Conservation (phyloP, 2,329 filamentous ascomycete species). For the Diaporthe caulivora region DNA sequence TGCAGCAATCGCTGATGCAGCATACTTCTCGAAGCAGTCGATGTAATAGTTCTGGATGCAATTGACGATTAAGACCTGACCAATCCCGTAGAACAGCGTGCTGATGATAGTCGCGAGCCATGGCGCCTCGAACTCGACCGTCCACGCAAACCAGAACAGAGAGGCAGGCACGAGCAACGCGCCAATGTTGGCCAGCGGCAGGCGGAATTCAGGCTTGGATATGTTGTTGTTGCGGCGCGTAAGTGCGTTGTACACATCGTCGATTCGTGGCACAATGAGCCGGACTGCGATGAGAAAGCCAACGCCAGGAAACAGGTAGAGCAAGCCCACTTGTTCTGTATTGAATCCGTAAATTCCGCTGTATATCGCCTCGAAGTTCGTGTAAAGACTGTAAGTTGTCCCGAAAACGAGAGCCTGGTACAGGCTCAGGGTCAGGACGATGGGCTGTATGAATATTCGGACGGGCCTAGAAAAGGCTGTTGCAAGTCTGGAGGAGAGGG, state of each 20-base stretch:
- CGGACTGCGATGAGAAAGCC: constrained; percentile 33
- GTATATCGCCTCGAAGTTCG: constrained; percentile 35
- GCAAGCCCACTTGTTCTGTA: constrained; percentile 33
- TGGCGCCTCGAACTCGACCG: constrained; percentile 44
- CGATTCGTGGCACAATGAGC: constrained; percentile 33
- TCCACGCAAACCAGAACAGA: constrained; percentile 47
- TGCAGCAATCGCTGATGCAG: constrained; percentile 57
- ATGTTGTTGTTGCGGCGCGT: constrained; percentile 24
- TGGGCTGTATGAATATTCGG: constrained; percentile 35
- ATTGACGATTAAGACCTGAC: constrained; percentile 64
- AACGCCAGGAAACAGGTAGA: constrained; percentile 32
- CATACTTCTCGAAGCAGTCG: constrained; percentile 55
- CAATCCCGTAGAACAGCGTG: constrained; percentile 61
- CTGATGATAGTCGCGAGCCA: constrained; percentile 60
- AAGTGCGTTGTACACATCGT: constrained; percentile 35
- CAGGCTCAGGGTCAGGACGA: constrained; percentile 33
- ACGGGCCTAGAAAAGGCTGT: constrained; percentile 30
- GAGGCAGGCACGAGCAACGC: constrained; percentile 56
- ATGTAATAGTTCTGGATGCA: constrained; percentile 66
- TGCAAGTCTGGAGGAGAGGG: constrained; percentile 25
- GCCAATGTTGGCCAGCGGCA: constrained; percentile 35
- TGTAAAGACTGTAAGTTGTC: constrained; percentile 35
- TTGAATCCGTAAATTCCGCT: constrained; percentile 33
- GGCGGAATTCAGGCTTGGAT: constrained; percentile 34
- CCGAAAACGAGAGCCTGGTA: constrained; percentile 35